phyloP scores from a whole-genome alignment of 495 filamentous ascomycete species.

The Podospora anserina region DNA sequence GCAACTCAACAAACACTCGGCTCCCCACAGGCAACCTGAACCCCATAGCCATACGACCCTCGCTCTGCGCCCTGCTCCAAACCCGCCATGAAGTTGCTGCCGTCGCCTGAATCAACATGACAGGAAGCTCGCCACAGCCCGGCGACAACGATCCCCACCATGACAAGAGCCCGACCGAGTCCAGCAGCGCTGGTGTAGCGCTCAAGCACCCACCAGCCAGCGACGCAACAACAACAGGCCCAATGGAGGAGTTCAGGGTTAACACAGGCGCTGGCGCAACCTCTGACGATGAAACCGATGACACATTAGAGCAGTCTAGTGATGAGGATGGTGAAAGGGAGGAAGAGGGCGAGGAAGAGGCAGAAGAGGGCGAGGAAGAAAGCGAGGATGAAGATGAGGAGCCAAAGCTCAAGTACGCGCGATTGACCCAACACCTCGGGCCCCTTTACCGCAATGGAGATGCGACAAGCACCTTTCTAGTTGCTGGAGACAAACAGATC shows the following conservation, averaged over 20 bases:
- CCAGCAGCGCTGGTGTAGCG: conserved; percentile 6
- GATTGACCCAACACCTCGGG: conserved; percentile 73
- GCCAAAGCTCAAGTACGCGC: conserved; percentile 86
- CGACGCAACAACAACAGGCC: conserved; percentile 8
- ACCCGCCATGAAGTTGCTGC: conserved; percentile 30
- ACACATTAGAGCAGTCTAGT: background rate
- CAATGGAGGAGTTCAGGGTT: conserved; percentile 1
- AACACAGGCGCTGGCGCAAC: conserved; percentile 7
- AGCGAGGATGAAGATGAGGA: conserved; percentile 90
- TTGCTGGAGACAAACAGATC: conserved; percentile 90
- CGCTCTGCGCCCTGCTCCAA: background rate
- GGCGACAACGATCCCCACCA: conserved; percentile 32
- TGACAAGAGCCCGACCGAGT: conserved; percentile 7
- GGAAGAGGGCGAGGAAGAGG: conserved; percentile 17
- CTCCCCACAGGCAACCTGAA: background rate
- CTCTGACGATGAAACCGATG: conserved; percentile 11
- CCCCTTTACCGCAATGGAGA: conserved; percentile 90
- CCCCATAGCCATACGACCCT: background rate
- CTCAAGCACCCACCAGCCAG: conserved; percentile 13
- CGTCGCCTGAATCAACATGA: conserved; percentile 38
- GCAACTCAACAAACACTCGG: conserved; percentile 12
- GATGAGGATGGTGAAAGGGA: conserved; percentile 12
- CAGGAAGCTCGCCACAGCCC: conserved; percentile 41
- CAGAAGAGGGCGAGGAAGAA: conserved; percentile 42
- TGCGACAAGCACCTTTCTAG: conserved; percentile 83